These are phyloP conservation scores for Chrysoporthe deuterocubensis DNA, from an alignment of 2,329 filamentous ascomycete species.

Conservation along the genomic window DNA sequence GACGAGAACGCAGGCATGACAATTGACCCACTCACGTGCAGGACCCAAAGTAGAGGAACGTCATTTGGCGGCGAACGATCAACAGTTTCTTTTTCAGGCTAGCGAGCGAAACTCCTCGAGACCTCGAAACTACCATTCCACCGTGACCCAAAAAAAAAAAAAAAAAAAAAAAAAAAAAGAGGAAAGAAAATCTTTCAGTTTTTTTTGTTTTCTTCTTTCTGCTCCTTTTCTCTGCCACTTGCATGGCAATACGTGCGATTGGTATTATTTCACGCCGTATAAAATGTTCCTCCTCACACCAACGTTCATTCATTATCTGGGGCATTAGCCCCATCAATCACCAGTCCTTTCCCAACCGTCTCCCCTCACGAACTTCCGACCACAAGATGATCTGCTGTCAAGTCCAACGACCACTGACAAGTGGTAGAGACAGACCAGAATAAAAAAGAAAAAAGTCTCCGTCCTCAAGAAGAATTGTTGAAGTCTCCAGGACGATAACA, in stretches of 20 bases:
- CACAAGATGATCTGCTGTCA: conserved; percentile 1
- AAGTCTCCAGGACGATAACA: conserved; percentile 20
- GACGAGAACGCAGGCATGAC: background rate
- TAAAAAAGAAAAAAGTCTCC: too few species aligned
- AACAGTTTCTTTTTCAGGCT: conserved; percentile 29
- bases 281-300: conserved; percentile 4
- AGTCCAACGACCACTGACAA: conserved; percentile 6
- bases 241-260: conserved; percentile 20
- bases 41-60: conserved; percentile 3
- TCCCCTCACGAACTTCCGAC: background rate
- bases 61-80: conserved; percentile 33
- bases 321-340: background rate
- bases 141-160: conserved; percentile 18
- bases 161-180: conserved; percentile 25
- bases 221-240: conserved; percentile 16
- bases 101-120: conserved; percentile 26
- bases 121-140: conserved; percentile 26
- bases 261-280: conserved; percentile 7
- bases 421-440: conserved; percentile 17
- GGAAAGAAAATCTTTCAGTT: conserved; percentile 19
- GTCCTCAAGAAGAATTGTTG: conserved; percentile 20
- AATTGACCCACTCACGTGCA: conserved; percentile 22
- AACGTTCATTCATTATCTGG: conserved; percentile 1
- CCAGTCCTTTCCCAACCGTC: background rate
- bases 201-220: conserved; percentile 6